A percentile compares a stretch with the other conserved stretches of the same genome.
Conservation (phyloP, 768 basidiomycete species). For the Fomitopsis serialis region DNA sequence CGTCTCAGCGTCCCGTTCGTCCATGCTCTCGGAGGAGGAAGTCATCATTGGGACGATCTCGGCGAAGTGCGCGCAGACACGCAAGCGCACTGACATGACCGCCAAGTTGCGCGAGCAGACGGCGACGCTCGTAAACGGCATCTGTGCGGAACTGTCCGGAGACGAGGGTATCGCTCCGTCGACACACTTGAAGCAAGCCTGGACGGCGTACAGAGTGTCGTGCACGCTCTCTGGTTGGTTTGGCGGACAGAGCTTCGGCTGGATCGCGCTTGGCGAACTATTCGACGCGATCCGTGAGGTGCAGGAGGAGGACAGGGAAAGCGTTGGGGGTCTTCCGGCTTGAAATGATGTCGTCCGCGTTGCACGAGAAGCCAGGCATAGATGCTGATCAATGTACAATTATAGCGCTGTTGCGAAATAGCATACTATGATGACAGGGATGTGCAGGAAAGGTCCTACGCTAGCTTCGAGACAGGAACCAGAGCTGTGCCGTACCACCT, state of each 20-base stretch:
- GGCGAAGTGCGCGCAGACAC: conserved; percentile 56
- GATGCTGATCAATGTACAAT: no score
- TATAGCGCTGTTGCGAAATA: no score
- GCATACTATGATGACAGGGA: no score
- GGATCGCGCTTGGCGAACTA: conserved; percentile 51
- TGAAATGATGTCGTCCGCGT: no score
- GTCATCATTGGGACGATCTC: conserved; percentile 61
- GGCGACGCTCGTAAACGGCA: conserved; percentile 42
- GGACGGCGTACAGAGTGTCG: conserved; percentile 51
- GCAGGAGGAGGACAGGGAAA: conserved; percentile 29
- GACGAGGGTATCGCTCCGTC: conserved; percentile 36
- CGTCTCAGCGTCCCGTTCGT: conserved; percentile 34
- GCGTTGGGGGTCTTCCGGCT: no score
- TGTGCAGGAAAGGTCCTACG: no score
- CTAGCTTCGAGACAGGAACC: no score
- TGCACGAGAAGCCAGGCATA: no score
- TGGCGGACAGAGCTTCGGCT: conserved; percentile 58
- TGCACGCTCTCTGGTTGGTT: conserved; percentile 31
- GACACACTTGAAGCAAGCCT: conserved; percentile 41
- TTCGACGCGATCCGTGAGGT: conserved; percentile 47
- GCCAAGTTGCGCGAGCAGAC: conserved; percentile 52
- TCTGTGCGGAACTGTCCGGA: conserved; percentile 45
- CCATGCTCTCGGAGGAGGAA: conserved; percentile 56
- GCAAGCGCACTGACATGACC: conserved; percentile 47
- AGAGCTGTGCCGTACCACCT: no score